Base-by-base conservation (phyloP, 2,329 filamentous ascomycete genomes). In the Fusarium sarcochroum region DNA sequence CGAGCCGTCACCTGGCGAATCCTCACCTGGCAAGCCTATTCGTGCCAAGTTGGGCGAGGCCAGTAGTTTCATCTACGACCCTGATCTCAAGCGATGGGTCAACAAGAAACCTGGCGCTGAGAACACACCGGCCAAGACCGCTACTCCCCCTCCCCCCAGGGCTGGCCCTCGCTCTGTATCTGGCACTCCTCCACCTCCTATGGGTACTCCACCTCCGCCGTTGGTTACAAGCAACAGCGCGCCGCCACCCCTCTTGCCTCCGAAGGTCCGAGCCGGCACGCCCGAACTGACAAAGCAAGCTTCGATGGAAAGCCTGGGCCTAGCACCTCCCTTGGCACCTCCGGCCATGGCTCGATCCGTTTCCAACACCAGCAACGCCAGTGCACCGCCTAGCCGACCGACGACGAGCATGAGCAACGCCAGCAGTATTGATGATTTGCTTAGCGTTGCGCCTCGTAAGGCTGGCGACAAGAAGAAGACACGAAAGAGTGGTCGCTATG, bases 21-120 rank as follows among this genome's bases (percentile, higher is more conserved):
- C 80, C 9, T 77, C 80, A n/a, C 78, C 83, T 6, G 85, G 85
- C 76, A 91, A 91, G 75, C 83, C 94, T n/a, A 93, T 98, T 78
- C 90, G 89, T 72, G 96, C 97, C 66, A 99, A 99, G 76, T 87
- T 99, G 10, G 97, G 95, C 64, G 97, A 99, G 79, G 89, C 96
- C 76, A 97, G 89, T 78, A 93, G 90, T 45, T 98, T 99, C 79
- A 91, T 95, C 71, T 99, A 96, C 75, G 96, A 99, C 76, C 92
- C 94, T 4, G 93, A 98, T n/a, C 87, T 97, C 52, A 97, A 97
- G 83, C 94, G 96, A 77, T 99, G 97, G 97, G 86, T 99, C 77
- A 98, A 99, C 83, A 98, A 98, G 84, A 98, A 97, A 77, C 89
- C 89, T 13, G 90, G 90, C 14, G 86, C 88, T 9, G 90, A 91